Base-by-base conservation (phyloP, 176 grass and related monocot species). In the Elaeis guineensis region DNA sequence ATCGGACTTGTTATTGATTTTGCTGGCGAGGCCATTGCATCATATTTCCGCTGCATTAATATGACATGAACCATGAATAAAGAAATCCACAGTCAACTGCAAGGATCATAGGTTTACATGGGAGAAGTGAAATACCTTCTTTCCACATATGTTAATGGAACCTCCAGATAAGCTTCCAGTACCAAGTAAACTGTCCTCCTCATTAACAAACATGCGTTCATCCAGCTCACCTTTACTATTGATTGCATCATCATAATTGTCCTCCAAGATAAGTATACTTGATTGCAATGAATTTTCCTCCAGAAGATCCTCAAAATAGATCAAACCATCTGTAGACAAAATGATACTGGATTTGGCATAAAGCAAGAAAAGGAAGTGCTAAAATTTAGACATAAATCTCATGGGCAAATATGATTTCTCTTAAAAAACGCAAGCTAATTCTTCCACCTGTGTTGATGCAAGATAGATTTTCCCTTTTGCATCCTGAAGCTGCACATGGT, bases 161-260 rank as follows among this genome's bases (percentile, higher is more conserved):
- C 93, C 87, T 52, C 78, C 93, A 67, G 93, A 98, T 25, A 98
- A 73, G 69, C 93, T 98, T 77, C 81, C 93, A 68, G 78, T 80
- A 60, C 84, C 93, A 85, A 98, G 78, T 22, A 98, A 63, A 74
- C 87, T 98, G 55, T 80, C 85, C 59, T 98, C 93, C 39, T 92
- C 87, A 32, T 91, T 89, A 63, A 80, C 72, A 78, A 98, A 92
- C 79, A 98, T 77, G 18, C 84, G 87, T 51, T 89, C 93, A 74
- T 98, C 93, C 67, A 98, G 69, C 54, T 92, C 93, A 17, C 93
- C 93, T 67, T 89, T 89, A 57, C 73, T 63, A 60, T 80, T 80
- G 56, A 98, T 68, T 75, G 69, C 58, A 79, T 79, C 73, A 44
- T 85, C 87, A 61, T 98, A 98, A 72, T 98, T 79, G 52, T 83